Evolutionary conservation across 169 alveolate genomes (phyloP).

Genomic region (Nephromyces sp.): DNA sequence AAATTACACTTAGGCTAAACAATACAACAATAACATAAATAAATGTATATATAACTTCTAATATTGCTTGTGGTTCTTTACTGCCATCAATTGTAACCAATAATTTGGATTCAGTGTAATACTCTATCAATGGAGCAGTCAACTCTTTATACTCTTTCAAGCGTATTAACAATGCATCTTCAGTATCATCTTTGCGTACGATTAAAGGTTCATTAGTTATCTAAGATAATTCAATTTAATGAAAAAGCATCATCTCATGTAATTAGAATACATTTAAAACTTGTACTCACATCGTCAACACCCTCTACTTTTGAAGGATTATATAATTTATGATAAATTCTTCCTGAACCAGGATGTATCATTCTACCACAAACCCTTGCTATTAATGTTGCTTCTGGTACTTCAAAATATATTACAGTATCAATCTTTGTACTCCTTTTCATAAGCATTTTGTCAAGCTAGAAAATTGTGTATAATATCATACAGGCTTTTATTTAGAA

Average conservation of each 20-base stretch:
- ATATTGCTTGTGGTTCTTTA: constrained; percentile 3
- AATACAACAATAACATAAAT: no score
- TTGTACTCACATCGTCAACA: constrained; percentile 50
- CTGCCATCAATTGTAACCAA: constrained; percentile 49
- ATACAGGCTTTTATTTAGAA: background rate
- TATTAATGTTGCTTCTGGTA: constrained; percentile 59
- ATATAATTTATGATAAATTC: constrained; percentile 57
- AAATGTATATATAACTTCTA: constrained; percentile 12
- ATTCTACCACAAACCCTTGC: constrained; percentile 78
- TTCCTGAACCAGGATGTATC: constrained; percentile 70
- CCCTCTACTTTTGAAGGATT: constrained; percentile 65
- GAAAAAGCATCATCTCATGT: background rate
- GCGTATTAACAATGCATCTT: constrained; percentile 46
- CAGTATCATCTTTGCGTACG: constrained; percentile 63
- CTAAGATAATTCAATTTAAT: no score
- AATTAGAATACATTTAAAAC: background rate
- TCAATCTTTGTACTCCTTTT: constrained; percentile 44
- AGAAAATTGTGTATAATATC: background rate
- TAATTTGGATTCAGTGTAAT: constrained; percentile 44
- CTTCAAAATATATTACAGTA: constrained; percentile 60
- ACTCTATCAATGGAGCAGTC: constrained; percentile 63
- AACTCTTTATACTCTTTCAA: constrained; percentile 39
- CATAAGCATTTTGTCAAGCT: constrained; percentile 20
- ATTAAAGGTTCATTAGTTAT: constrained; percentile 61
- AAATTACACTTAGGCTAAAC: no score